Evolutionary conservation across 2,329 filamentous ascomycete genomes (phyloP).

Genomic region (Neurospora crassa): DNA sequence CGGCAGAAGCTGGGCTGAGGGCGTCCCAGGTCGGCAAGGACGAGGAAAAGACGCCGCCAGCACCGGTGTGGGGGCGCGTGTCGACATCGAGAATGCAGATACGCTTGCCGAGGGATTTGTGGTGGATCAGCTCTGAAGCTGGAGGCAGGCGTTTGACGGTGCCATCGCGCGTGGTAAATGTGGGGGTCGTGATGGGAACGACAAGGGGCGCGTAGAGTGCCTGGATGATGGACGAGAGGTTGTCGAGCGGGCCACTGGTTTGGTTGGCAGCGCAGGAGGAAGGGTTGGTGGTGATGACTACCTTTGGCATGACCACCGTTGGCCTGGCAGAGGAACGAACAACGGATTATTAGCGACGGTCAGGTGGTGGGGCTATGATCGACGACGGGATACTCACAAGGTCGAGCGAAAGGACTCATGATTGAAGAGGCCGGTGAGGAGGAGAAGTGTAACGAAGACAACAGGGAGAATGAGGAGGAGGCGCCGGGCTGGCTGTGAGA

Average conservation of each 20-base stretch:
- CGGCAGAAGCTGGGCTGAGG: constrained; percentile 29
- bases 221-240: constrained; percentile 11
- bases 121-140: constrained; percentile 21
- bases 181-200: constrained; percentile 13
- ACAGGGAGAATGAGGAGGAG: constrained; percentile 10
- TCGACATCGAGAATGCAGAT: constrained; percentile 37
- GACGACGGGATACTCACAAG: constrained; percentile 7
- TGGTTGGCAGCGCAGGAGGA: neutral
- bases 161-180: constrained; percentile 13
- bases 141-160: constrained; percentile 11
- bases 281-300: constrained; percentile 5
- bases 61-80: constrained; percentile 28
- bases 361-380: neutral
- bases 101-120: constrained; percentile 25
- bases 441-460: constrained; percentile 6
- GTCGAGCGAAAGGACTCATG: constrained; percentile 10
- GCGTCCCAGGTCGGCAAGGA: constrained; percentile 28
- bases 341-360: neutral
- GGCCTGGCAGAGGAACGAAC: constrained; percentile 5
- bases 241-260: constrained; percentile 2
- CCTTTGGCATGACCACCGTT: constrained; percentile 12
- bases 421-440: constrained; percentile 11
- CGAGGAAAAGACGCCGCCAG: constrained; percentile 27
- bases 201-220: constrained; percentile 15
- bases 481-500: constrained; percentile 15